These are phyloP conservation scores for Pseudogymnoascus sp. DNA, from an alignment of 2,329 filamentous ascomycete species.

Conservation along the genomic window DNA sequence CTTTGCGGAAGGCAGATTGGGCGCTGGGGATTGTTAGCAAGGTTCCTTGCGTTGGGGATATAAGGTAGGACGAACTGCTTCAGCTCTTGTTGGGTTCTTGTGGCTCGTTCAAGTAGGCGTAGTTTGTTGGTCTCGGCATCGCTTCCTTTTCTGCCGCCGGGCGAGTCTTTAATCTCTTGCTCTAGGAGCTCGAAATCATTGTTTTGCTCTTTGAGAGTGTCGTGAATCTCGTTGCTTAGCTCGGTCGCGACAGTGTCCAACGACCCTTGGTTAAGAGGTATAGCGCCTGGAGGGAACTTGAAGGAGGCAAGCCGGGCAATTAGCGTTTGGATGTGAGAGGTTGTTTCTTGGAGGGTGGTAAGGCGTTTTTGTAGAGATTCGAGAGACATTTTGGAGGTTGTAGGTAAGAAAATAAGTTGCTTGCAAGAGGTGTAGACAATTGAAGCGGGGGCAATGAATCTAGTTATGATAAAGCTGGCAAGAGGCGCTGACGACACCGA, in stretches of 20 bases:
- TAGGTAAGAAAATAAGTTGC: neutral
- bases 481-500: conserved; percentile 1
- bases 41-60: neutral
- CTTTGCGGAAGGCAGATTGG: conserved; percentile 66
- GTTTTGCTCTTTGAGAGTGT: conserved; percentile 66
- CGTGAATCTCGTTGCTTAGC: conserved; percentile 71
- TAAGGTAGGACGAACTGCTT: conserved; percentile 45
- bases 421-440: neutral
- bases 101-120: conserved; percentile 57
- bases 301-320: conserved; percentile 51
- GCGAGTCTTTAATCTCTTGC: conserved; percentile 68
- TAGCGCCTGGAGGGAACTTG: conserved; percentile 49
- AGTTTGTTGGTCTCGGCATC: conserved; percentile 54
- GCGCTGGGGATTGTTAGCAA: conserved; percentile 32
- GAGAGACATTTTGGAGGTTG: conserved; percentile 44
- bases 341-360: conserved; percentile 51
- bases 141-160: conserved; percentile 40
- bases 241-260: conserved; percentile 39
- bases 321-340: conserved; percentile 47
- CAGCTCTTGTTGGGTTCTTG: conserved; percentile 61
- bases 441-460: neutral
- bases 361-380: conserved; percentile 54
- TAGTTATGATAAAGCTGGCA: conserved; percentile 1
- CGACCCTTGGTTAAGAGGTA: conserved; percentile 36
- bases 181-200: conserved; percentile 74